Conservation (phyloP, 257 asterid genomes). For the Plantago elongata region DNA sequence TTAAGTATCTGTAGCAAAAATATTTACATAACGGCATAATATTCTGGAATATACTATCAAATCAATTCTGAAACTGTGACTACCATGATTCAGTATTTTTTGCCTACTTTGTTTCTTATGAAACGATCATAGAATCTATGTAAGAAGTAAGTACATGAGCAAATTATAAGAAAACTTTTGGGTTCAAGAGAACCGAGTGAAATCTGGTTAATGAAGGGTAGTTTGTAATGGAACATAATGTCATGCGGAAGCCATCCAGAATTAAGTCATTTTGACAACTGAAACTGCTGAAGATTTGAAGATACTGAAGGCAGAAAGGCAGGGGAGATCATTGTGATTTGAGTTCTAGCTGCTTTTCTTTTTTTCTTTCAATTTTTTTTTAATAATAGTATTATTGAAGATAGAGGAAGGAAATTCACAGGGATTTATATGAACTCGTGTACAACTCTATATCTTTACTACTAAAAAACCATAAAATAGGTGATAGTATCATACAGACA, state of each 20-base stretch:
- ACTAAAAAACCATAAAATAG: no score
- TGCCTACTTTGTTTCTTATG: background rate
- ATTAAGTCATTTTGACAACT: background rate
- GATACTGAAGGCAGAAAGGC: constrained; percentile 11
- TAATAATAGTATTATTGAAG: constrained; percentile 16
- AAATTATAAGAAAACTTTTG: background rate
- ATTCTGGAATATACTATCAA: constrained; percentile 1
- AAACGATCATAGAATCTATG: background rate
- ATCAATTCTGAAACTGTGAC: background rate
- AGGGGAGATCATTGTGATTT: constrained; percentile 17
- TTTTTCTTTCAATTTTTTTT: constrained; percentile 7
- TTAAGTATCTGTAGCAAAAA: constrained; percentile 10
- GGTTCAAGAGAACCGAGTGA: constrained; percentile 6
- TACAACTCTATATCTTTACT: no score
- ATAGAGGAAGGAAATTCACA: no score
- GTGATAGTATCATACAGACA: no score
- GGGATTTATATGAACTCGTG: no score
- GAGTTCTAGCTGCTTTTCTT: constrained; percentile 3
- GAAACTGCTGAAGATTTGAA: constrained; percentile 1
- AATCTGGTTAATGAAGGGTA: constrained; percentile 12
- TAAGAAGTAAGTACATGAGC: background rate
- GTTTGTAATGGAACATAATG: constrained; percentile 1
- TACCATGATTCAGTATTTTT: constrained; percentile 2
- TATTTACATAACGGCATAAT: background rate
- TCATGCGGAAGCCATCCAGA: background rate